phyloP scores from a whole-genome alignment of 2,329 filamentous ascomycete species.

The Alternaria conjuncta region DNA sequence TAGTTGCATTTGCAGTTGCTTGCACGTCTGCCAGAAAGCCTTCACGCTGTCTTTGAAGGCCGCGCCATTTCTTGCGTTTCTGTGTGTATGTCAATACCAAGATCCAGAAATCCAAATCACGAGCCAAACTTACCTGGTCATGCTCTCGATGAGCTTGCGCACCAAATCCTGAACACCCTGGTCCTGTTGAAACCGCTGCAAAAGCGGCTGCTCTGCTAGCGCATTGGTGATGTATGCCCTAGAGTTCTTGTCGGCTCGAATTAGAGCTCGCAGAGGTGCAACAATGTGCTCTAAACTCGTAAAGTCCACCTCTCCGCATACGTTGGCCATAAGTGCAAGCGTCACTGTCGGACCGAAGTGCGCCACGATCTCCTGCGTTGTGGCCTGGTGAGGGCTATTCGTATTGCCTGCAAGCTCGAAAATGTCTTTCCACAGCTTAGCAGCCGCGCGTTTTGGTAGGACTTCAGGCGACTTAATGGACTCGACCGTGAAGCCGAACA shows the following conservation, averaged over 20 bases:
- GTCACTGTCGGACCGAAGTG: conserved; percentile 43
- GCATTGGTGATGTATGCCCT: conserved; percentile 40
- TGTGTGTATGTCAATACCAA: conserved; percentile 35
- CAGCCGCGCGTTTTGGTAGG: conserved; percentile 75
- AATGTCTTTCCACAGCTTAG: conserved; percentile 70
- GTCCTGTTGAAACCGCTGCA: conserved; percentile 39
- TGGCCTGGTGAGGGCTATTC: conserved; percentile 34
- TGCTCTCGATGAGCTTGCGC: conserved; percentile 44
- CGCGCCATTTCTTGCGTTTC: conserved; percentile 40
- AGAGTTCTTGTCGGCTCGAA: conserved; percentile 41
- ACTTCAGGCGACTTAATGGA: conserved; percentile 75
- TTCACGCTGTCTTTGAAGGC: conserved; percentile 47
- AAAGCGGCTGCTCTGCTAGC: conserved; percentile 36
- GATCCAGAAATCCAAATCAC: neutral
- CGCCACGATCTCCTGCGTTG: conserved; percentile 44
- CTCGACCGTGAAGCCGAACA: conserved; percentile 75
- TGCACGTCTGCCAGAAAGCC: conserved; percentile 46
- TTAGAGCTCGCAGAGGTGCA: conserved; percentile 40
- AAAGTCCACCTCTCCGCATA: conserved; percentile 46
- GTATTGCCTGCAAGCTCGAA: conserved; percentile 42
- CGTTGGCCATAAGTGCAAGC: conserved; percentile 40
- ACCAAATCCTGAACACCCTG: conserved; percentile 36
- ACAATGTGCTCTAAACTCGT: conserved; percentile 44
- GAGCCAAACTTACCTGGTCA: conserved; percentile 33
- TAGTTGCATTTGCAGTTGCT: conserved; percentile 46